Evolutionary conservation across 331 rosid species (phyloP), one percentile per base, ranked within the genome.

Genomic region (Saraca asoca): DNA sequence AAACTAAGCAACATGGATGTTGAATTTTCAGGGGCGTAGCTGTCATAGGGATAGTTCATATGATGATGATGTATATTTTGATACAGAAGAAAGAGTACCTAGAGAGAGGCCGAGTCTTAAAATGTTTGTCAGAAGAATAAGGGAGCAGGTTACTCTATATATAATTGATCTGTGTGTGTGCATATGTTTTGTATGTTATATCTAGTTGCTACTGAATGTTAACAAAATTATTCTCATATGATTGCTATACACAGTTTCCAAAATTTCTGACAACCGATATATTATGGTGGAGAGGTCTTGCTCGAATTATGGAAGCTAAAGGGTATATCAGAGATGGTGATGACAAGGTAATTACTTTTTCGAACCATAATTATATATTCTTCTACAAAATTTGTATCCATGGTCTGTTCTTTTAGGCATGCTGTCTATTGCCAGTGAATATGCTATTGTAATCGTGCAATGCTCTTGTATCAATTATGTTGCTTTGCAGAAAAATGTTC

Each of bases 281-380:
- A 58, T 75, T 85, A 45, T 93, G 94, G 94, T 93, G 98, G 98
- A 89, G 79, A 76, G 98, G 98, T 65, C 95, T 89, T 69, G 85
- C 83, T 33, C 95, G 98, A 69, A 75, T 89, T 60, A 57, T 87
- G 90, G 98, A 89, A 78, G 68, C 31, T 74, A 76, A 81, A 81
- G 96, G 96, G 34, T 81, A 69, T 71, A 56, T 93, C 70, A 78
- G 70, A 72, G 98, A 89, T 76, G 94, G 81, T 43, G 95, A 85
- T 76, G 76, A 58, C 20, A 85, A 79, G 91, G 96, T 92, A 51
- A 33, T 64, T n/a, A n/a, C n/a, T n/a, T 53, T 56, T 48, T 15
- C 33, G 34, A 39, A 45, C 68, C 8, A 59, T 43, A 48, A 37
- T 50, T 51, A 10, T 64, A 14, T 51, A 68, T 77, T 24, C 12